Evolutionary conservation across 208 protist genomes (phyloP).

Genomic region (Trypanosomatidae sp.): DNA sequence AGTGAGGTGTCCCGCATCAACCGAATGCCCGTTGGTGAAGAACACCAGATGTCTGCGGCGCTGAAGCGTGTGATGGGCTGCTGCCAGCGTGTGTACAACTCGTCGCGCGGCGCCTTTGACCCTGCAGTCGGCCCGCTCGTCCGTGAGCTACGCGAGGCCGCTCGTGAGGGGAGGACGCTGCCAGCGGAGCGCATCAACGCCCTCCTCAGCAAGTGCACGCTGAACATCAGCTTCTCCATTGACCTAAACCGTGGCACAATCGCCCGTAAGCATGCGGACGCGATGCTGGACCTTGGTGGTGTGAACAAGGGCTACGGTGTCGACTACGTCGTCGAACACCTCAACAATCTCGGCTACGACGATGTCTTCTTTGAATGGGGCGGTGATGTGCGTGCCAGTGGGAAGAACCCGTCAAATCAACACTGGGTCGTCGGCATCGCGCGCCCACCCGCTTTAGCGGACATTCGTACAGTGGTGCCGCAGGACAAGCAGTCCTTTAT

Average conservation of each 20-base stretch:
- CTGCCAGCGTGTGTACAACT: slow-evolving; percentile 48
- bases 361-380: slow-evolving; percentile 73
- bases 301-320: slow-evolving; percentile 69
- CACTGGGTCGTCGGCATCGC: slow-evolving; percentile 57
- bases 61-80: slow-evolving; percentile 52
- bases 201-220: slow-evolving; percentile 33
- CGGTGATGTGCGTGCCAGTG: slow-evolving; percentile 50
- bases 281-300: slow-evolving; percentile 55
- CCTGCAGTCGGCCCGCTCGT: slow-evolving; percentile 37
- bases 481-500: slow-evolving; percentile 42
- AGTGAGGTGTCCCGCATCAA: slow-evolving; percentile 64
- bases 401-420: slow-evolving; percentile 35
- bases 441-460: slow-evolving; percentile 44
- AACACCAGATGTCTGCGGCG: slow-evolving; percentile 58
- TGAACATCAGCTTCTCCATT: slow-evolving; percentile 51
- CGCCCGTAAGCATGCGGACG: slow-evolving; percentile 40
- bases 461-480: slow-evolving; percentile 27
- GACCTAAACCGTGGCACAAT: slow-evolving; percentile 47
- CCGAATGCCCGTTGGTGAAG: slow-evolving; percentile 35
- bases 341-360: slow-evolving; percentile 36
- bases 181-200: slow-evolving; percentile 26
- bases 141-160: slow-evolving; percentile 31
- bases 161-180: slow-evolving; percentile 24
- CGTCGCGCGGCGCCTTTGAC: slow-evolving; percentile 57
- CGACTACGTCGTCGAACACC: slow-evolving; percentile 53